phyloP scores from a whole-genome alignment of 305 asterid species.

The Striga hermonthica region DNA sequence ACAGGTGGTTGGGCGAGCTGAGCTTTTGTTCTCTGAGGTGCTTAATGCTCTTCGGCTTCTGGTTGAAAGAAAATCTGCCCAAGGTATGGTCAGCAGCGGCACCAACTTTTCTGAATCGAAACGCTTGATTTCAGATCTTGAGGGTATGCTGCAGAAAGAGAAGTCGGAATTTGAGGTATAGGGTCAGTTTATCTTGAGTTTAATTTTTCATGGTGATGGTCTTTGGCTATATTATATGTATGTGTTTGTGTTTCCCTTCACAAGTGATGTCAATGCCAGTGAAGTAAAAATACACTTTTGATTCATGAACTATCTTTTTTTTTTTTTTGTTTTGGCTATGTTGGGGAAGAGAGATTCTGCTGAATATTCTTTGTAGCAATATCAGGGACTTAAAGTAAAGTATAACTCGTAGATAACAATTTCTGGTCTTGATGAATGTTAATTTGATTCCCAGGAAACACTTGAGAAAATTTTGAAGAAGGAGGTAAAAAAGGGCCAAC shows the following conservation, averaged over 20 bases:
- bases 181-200: constrained; percentile 30
- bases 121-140: constrained; percentile 59
- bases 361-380: not conserved
- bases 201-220: constrained; percentile 20
- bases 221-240: not conserved
- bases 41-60: constrained; percentile 55
- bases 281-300: constrained; percentile 10
- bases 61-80: constrained; percentile 44
- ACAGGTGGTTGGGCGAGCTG: constrained; percentile 78
- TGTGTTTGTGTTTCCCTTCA: constrained; percentile 11
- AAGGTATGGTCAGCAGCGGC: constrained; percentile 31
- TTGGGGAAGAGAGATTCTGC: constrained; percentile 19
- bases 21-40: constrained; percentile 82
- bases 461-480: constrained; percentile 53
- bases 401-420: no score
- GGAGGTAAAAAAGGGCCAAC: constrained; percentile 63
- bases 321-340: constrained; percentile 20
- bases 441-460: constrained; percentile 52
- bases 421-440: constrained; percentile 25
- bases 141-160: constrained; percentile 73
- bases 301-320: constrained; percentile 17
- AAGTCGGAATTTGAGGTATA: constrained; percentile 81
- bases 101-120: constrained; percentile 47
- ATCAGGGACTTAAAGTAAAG: no score
- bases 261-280: constrained; percentile 16